phyloP scores from a whole-genome alignment of 331 rosid genomes.

The Malus hybrid region DNA sequence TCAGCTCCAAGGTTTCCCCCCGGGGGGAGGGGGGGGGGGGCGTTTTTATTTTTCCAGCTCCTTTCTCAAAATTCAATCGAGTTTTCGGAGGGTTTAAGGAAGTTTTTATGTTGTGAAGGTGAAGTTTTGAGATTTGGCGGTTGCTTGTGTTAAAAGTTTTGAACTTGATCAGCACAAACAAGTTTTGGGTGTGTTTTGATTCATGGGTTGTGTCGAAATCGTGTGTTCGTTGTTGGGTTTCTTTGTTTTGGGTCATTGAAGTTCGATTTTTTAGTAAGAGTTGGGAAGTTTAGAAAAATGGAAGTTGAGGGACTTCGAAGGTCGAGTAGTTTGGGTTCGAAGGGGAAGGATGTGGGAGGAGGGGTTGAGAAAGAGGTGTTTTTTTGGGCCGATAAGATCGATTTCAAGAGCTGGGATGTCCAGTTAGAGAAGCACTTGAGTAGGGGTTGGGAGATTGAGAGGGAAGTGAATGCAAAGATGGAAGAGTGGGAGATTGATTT shows the following conservation, averaged over 20 bases:
- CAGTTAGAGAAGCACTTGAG: conserved; percentile 44
- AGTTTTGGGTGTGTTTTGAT: background rate
- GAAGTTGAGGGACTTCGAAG: background rate
- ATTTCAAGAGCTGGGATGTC: conserved; percentile 40
- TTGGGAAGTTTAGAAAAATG: background rate
- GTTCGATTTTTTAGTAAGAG: background rate
- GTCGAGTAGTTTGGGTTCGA: conserved; percentile 16
- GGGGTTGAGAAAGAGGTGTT: conserved; percentile 14
- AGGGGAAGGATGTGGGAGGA: conserved; percentile 10
- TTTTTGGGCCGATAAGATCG: conserved; percentile 44
- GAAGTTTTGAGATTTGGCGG: background rate
- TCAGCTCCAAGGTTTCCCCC: background rate
- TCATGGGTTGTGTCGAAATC: background rate
- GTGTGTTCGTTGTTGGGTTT: conserved; percentile 7
- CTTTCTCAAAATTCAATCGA: background rate
- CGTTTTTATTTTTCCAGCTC: background rate
- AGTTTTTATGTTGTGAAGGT: background rate
- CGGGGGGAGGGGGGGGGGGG: background rate
- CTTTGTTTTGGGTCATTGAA: background rate
- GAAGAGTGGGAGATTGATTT: conserved; percentile 55
- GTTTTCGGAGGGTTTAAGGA: background rate
- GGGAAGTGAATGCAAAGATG: conserved; percentile 16
- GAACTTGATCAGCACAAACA: background rate
- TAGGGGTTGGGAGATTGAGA: conserved; percentile 35
- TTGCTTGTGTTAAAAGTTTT: background rate